A percentile compares a stretch with the other conserved stretches of the same genome.
Evolutionary conservation across 2,329 filamentous ascomycete genomes (phyloP).

Genomic region (Botryotinia globosa): DNA sequence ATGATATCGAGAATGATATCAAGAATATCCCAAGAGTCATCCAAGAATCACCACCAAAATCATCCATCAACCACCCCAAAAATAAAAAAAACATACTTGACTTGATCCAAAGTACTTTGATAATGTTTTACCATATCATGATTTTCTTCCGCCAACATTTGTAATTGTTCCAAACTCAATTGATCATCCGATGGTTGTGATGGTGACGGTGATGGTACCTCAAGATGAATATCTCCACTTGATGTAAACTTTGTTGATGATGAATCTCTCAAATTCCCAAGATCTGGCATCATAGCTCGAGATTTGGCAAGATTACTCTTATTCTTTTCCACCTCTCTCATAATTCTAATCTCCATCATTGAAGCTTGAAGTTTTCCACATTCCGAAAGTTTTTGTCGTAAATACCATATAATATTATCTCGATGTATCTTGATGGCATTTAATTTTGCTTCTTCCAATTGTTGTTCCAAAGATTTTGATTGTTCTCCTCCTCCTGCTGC

Average conservation of each 20-base stretch:
- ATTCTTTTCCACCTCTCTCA: conserved; percentile 83
- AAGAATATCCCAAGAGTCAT: too few relatives aligned
- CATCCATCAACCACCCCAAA: too few relatives aligned
- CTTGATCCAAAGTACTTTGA: conserved; percentile 90
- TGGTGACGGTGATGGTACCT: conserved; percentile 30
- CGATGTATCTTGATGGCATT: conserved; percentile 67
- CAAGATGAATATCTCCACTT: conserved; percentile 24
- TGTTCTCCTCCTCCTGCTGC: conserved; percentile 60
- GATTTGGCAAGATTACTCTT: conserved; percentile 79
- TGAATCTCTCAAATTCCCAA: conserved; percentile 32
- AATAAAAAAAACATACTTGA: conserved; percentile 61
- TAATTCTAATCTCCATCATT: conserved; percentile 90
- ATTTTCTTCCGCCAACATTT: conserved; percentile 92
- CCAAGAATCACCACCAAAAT: not conserved
- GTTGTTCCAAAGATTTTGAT: conserved; percentile 64
- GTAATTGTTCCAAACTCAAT: conserved; percentile 79
- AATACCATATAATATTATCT: conserved; percentile 79
- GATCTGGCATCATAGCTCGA: conserved; percentile 39
- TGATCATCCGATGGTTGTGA: conserved; percentile 25
- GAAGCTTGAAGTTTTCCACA: conserved; percentile 75
- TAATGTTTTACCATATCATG: conserved; percentile 90
- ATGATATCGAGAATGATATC: too few relatives aligned
- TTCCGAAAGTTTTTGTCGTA: conserved; percentile 71
- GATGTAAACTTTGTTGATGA: conserved; percentile 25
- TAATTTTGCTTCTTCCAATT: conserved; percentile 66